A percentile compares a stretch with the other conserved stretches of the same genome.
phyloP scores from a whole-genome alignment of 2,329 filamentous ascomycete genomes.

The Fusarium heterosporum region DNA sequence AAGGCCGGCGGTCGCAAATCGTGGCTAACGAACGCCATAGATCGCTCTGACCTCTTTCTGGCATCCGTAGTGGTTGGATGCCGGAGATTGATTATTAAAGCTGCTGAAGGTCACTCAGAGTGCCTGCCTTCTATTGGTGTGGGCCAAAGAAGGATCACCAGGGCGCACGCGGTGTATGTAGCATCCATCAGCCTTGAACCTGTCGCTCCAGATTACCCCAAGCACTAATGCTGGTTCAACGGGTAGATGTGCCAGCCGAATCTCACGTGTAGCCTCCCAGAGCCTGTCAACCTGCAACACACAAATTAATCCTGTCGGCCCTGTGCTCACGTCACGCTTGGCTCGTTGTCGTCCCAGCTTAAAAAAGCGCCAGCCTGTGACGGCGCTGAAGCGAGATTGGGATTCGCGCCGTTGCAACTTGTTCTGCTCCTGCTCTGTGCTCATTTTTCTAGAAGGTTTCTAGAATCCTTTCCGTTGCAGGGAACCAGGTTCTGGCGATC shows the following conservation, averaged over 20 bases:
- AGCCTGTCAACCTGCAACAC: conserved; percentile 14
- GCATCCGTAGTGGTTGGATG: neutral
- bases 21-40: conserved; percentile 29
- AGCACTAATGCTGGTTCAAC: conserved; percentile 29
- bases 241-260: conserved; percentile 26
- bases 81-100: conserved; percentile 12
- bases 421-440: conserved; percentile 22
- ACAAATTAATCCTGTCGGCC: conserved; percentile 22
- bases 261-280: conserved; percentile 9
- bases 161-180: conserved; percentile 4
- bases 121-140: conserved; percentile 5
- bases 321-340: conserved; percentile 36
- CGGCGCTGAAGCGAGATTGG: conserved; percentile 40
- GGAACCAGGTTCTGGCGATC: conserved; percentile 25
- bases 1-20: conserved; percentile 10
- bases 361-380: conserved; percentile 26
- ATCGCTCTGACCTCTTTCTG: conserved; percentile 24
- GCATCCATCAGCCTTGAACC: conserved; percentile 18
- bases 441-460: conserved; percentile 48
- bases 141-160: conserved; percentile 1
- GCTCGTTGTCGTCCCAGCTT: conserved; percentile 12
- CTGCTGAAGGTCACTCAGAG: conserved; percentile 7
- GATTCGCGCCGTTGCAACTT: conserved; percentile 36
- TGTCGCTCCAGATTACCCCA: conserved; percentile 32
- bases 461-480: conserved; percentile 40